phyloP scores from a whole-genome alignment of 495 filamentous ascomycete genomes.

The Staphylotrichum longicolle region DNA sequence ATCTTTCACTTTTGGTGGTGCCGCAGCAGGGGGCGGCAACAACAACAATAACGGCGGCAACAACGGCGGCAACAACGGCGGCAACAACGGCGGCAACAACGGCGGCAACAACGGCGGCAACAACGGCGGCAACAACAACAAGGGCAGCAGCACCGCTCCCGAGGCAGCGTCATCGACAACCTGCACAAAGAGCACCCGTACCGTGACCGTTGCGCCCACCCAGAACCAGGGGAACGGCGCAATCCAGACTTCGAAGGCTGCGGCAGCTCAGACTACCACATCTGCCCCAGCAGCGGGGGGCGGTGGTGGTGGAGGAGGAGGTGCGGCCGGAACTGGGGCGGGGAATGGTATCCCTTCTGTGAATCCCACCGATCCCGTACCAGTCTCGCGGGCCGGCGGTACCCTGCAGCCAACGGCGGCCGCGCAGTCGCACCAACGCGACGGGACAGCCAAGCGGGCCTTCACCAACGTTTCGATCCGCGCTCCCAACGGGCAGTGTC shows the following conservation, averaged over 20 bases:
- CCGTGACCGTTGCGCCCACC: slow-evolving; percentile 21
- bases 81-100: slow-evolving; percentile 7
- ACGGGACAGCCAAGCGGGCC: slow-evolving; percentile 48
- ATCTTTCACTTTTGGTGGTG: slow-evolving; percentile 46
- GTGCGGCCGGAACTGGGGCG: background rate
- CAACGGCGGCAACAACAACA: slow-evolving; percentile 6
- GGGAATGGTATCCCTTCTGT: slow-evolving; percentile 28
- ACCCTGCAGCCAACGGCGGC: slow-evolving; percentile 48
- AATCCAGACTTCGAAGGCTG: slow-evolving; percentile 1
- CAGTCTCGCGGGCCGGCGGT: slow-evolving; percentile 52
- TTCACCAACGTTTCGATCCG: slow-evolving; percentile 48
- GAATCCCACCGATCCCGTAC: slow-evolving; percentile 49
- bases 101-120: slow-evolving; percentile 10
- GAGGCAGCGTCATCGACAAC: slow-evolving; percentile 13
- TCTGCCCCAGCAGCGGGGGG: slow-evolving; percentile 3
- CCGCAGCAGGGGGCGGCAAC: slow-evolving; percentile 19
- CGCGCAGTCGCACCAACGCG: slow-evolving; percentile 46
- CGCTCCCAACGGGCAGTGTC: slow-evolving; percentile 49
- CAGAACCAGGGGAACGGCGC: slow-evolving; percentile 5
- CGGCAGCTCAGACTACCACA: slow-evolving; percentile 16
- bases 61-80: slow-evolving; percentile 12
- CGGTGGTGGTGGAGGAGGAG: slow-evolving; percentile 3
- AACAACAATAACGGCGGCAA: background rate
- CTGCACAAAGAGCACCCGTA: slow-evolving; percentile 25
- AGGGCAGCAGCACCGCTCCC: too few relatives aligned